Base-by-base conservation (phyloP, 2,329 filamentous ascomycete genomes). In the Botrytis deweyae region DNA sequence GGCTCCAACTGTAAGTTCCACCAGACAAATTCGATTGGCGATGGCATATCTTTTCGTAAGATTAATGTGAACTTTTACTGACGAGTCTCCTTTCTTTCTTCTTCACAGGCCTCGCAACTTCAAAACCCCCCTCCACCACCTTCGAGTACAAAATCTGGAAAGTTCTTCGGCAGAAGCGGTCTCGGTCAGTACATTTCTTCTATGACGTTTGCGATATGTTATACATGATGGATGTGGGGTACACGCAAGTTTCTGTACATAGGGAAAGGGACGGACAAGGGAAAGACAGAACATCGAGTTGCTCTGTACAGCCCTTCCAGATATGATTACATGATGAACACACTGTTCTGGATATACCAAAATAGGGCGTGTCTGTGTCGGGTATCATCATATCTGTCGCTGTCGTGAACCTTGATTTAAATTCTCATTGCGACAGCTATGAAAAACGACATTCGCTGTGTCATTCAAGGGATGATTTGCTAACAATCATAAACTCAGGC, bases 81-180 rank as follows among this genome's bases (percentile, higher is more conserved):
- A 74, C 61, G 61, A 69, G 44, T 36, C 33, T 67, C n/a, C 55
- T 9, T 42, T 65, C 8, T 4, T n/a, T 33, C 25, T 59, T 12
- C 14, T 18, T 38, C 33, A 29, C 55, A 81, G 80, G 80, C 81
- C 75, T 82, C 80, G 77, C 90, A 93, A 83, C 87, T 93, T 76
- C 88, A 98, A 90, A 98, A 94, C 84, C 96, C 96, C 68, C 96
- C 95, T 75, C 96, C 96, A 76, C 95, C 96, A 75, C 85, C 93
- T 33, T 98, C 95, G 40, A 92, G 92, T 78, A 99, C 96, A 78
- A 99, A 99, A 87, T 89, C 91, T 72, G 92, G 92, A 76, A 92
- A 95, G 78, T 88, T 98, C 82, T 98, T 98, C 81, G 94, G 95
- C 80, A 93, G 90, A 83, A 88, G 89, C 80, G 94, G 93, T 80